Evolutionary conservation across 805 yeast species (phyloP), one percentile per base, ranked within the genome.

Genomic region (Kuraishia molischiana): DNA sequence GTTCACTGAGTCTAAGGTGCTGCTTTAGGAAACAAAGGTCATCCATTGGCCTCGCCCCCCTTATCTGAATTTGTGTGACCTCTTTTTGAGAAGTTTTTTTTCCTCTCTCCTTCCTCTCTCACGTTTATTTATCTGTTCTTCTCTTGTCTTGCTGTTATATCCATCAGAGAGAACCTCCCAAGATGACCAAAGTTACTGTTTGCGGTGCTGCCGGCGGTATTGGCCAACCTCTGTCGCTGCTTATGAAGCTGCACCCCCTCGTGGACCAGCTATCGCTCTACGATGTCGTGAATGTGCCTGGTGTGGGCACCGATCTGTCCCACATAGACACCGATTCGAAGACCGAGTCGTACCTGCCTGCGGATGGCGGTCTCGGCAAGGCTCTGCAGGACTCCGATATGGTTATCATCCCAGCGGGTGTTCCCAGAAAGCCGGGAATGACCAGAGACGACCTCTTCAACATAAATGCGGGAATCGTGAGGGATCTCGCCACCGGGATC

Each of bases 131-230:
- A n/a, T n/a, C n/a, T n/a, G n/a, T n/a, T n/a, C n/a, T n/a, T n/a
- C n/a, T n/a, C n/a, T n/a, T n/a, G n/a, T n/a, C n/a, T n/a, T n/a
- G n/a, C n/a, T n/a, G n/a, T n/a, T n/a, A n/a, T n/a, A n/a, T n/a
- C n/a, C n/a, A n/a, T n/a, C n/a, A n/a, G n/a, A n/a, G n/a, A n/a
- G n/a, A n/a, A n/a, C n/a, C n/a, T 11, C 8, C 13, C 13, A 29
- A 15, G 26, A 44, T 42, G 45, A 39, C 39, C 17, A 85, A 83
- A 66, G 90, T 80, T 38, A 73, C 95, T 40, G 87, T 86, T 42
- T 69, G 80, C 38, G 95, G 95, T 47, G 96, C 96, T 41, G 87
- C 90, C 38, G 95, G 95, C 51, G 78, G 78, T 50, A 72, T 72
- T 52, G 78, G 78, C 38, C 78, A 72, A 56, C 76, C 77, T 32